Conservation (phyloP, 352 stramenopile species). For the Phytophthora sansomeana region DNA sequence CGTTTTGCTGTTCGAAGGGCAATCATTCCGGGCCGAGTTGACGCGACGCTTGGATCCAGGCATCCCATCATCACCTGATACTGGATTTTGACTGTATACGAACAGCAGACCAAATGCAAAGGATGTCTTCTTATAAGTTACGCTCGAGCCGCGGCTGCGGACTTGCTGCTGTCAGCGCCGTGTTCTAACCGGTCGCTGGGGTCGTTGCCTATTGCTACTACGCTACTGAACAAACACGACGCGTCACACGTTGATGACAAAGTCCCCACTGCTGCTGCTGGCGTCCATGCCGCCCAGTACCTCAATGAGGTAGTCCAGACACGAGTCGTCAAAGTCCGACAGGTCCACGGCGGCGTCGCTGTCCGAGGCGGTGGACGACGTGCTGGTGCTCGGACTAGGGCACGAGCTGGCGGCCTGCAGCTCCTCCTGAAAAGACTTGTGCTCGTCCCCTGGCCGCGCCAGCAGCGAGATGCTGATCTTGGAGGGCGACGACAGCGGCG, state of each 20-base stretch:
- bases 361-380: constrained; percentile 16
- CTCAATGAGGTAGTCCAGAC: constrained; percentile 52
- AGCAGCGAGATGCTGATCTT: constrained; percentile 17
- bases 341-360: constrained; percentile 34
- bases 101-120: constrained; percentile 3
- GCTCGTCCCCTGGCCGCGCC: background rate
- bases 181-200: constrained; percentile 23
- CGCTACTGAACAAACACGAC: constrained; percentile 9
- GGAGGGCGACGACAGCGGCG: constrained; percentile 37
- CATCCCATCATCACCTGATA: background rate
- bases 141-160: background rate
- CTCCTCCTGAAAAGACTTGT: constrained; percentile 9
- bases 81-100: background rate
- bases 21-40: too few species aligned
- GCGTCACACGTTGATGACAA: constrained; percentile 31
- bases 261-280: constrained; percentile 1
- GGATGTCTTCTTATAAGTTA: constrained; percentile 27
- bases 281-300: constrained; percentile 30
- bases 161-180: constrained; percentile 7
- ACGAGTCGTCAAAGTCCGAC: constrained; percentile 51
- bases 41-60: too few species aligned
- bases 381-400: constrained; percentile 25
- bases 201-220: constrained; percentile 15
- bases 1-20: constrained; percentile 1
- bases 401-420: constrained; percentile 18